These are phyloP conservation scores for Hymenoscyphus salicellus DNA, from an alignment of 2,329 filamentous ascomycete genomes.

Conservation along the genomic window DNA sequence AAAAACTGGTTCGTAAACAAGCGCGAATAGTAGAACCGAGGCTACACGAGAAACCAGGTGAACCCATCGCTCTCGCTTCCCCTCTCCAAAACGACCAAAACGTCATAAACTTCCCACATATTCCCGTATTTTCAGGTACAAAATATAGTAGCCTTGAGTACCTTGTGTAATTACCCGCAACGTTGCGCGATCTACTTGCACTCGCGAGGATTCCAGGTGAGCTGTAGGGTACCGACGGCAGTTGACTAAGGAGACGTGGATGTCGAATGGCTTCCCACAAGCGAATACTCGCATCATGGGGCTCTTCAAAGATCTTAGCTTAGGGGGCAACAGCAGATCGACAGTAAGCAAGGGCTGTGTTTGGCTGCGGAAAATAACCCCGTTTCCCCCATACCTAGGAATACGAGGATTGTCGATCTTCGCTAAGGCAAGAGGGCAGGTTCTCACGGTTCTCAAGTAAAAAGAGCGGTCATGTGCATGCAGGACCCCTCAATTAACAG, in stretches of 20 bases:
- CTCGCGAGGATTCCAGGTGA: background rate
- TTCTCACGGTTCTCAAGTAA: background rate
- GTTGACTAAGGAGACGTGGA: too few relatives aligned
- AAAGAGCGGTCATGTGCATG: background rate
- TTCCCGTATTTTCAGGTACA: background rate
- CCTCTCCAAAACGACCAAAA: background rate
- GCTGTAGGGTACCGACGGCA: too few relatives aligned
- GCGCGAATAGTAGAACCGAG: background rate
- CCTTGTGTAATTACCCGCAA: background rate
- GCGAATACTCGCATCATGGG: background rate
- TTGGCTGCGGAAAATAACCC: background rate
- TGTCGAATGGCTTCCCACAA: background rate
- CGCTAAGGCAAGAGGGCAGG: background rate
- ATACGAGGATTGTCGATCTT: background rate
- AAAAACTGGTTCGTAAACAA: background rate
- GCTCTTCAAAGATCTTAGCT: background rate
- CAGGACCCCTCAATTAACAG: background rate
- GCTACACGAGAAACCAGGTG: background rate
- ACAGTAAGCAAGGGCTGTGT: background rate
- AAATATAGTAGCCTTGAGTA: background rate
- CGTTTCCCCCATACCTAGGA: slow-evolving; percentile 1
- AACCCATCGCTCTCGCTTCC: background rate
- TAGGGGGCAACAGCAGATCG: background rate
- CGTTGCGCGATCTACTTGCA: background rate
- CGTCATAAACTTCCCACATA: background rate